Conservation (phyloP, 768 basidiomycete genomes). For the Boletus speciosus region DNA sequence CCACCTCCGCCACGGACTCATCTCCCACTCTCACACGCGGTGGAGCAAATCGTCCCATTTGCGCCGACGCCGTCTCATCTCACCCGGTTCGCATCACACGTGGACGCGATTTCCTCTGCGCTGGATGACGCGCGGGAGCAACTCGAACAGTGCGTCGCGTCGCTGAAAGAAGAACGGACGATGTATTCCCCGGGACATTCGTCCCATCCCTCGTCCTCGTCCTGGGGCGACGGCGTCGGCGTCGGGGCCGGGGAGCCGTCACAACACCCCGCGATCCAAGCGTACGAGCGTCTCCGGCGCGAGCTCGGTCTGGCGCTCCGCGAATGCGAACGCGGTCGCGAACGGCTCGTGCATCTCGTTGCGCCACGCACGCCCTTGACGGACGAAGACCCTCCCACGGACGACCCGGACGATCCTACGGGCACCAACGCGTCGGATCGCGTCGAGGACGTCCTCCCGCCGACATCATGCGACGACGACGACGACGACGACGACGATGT, state of each 20-base stretch:
- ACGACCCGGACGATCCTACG: neutral
- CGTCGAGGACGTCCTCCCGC: neutral
- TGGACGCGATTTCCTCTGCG: slow-evolving; percentile 65
- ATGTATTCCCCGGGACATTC: slow-evolving; percentile 17
- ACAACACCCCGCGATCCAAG: slow-evolving; percentile 53
- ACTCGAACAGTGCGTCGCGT: slow-evolving; percentile 57
- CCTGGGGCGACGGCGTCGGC: slow-evolving; percentile 3
- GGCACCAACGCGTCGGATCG: neutral
- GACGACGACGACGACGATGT: neutral
- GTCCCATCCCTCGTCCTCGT: slow-evolving; percentile 18
- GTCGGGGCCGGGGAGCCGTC: slow-evolving; percentile 5
- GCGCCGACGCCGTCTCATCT: slow-evolving; percentile 73
- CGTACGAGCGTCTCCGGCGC: slow-evolving; percentile 71
- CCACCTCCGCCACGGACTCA: slow-evolving; percentile 14
- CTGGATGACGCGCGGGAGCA: slow-evolving; percentile 70
- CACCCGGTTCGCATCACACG: slow-evolving; percentile 67
- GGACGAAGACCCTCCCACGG: slow-evolving; percentile 35
- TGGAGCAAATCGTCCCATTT: slow-evolving; percentile 42
- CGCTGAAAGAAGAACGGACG: slow-evolving; percentile 44
- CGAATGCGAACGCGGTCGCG: slow-evolving; percentile 79
- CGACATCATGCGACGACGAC: neutral
- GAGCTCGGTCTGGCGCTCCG: slow-evolving; percentile 76
- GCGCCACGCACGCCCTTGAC: slow-evolving; percentile 37
- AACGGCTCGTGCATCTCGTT: slow-evolving; percentile 56
- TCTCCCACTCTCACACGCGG: slow-evolving; percentile 12